Percentiles rank a stretch among this genome's conserved stretches.
Evolutionary conservation across 1,284 basidiomycete species (phyloP).

Genomic region (Trichosporon sp.): DNA sequence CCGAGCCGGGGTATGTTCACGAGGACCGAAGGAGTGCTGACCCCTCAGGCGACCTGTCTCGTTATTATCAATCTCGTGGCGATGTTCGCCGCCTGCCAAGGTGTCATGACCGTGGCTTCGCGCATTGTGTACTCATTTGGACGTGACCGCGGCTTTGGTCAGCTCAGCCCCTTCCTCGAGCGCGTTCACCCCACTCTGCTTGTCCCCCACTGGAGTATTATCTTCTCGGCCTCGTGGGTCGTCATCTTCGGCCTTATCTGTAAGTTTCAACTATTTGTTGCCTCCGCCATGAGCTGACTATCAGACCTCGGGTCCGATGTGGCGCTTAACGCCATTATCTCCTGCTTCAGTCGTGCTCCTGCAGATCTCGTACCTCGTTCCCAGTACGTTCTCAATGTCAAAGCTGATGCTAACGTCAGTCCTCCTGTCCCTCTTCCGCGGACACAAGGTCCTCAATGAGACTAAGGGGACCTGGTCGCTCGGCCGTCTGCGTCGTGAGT

Average conservation of each 20-base stretch:
- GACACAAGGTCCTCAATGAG: slow-evolving; percentile 42
- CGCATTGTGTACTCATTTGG: slow-evolving; percentile 65
- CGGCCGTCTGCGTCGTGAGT: slow-evolving; percentile 32
- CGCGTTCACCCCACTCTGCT: slow-evolving; percentile 45
- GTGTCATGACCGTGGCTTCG: slow-evolving; percentile 60
- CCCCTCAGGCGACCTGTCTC: slow-evolving; percentile 36
- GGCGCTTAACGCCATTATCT: slow-evolving; percentile 50
- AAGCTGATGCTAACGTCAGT: slow-evolving; percentile 11
- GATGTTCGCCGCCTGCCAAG: slow-evolving; percentile 36
- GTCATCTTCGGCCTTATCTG: slow-evolving; percentile 52
- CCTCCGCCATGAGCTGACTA: neutral
- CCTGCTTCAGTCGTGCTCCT: slow-evolving; percentile 44
- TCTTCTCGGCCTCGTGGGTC: slow-evolving; percentile 47
- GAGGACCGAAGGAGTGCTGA: neutral
- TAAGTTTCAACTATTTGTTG: slow-evolving; percentile 4
- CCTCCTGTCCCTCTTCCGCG: slow-evolving; percentile 46
- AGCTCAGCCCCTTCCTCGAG: slow-evolving; percentile 54
- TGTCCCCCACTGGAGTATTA: slow-evolving; percentile 20
- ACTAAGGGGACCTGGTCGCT: slow-evolving; percentile 33
- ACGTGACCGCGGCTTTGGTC: slow-evolving; percentile 58
- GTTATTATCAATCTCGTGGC: slow-evolving; percentile 45
- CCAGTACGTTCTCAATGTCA: slow-evolving; percentile 37
- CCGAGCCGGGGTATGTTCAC: slow-evolving; percentile 49
- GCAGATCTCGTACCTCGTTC: slow-evolving; percentile 46
- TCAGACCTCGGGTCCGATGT: slow-evolving; percentile 53